Conservation (phyloP, 169 alveolate species). For the Cardiosporidium cionae region DNA sequence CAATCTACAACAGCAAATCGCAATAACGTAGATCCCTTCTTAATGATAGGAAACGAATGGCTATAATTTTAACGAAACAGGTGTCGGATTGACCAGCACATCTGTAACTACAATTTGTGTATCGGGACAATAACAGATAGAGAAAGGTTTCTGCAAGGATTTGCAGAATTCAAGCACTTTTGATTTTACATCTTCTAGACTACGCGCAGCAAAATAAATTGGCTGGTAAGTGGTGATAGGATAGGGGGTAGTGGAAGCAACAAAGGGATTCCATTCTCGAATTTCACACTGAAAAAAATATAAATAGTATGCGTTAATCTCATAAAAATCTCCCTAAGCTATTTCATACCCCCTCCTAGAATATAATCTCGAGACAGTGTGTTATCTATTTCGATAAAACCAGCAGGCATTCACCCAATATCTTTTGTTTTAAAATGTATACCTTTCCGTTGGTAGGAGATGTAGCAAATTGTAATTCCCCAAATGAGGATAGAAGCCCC, state of each 20-base stretch:
- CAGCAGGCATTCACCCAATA: too few species aligned
- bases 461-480: constrained; percentile 43
- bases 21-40: too few species aligned
- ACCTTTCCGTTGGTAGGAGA: constrained; percentile 16
- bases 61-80: neutral
- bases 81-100: neutral
- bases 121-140: constrained; percentile 1
- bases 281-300: too few species aligned
- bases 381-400: too few species aligned
- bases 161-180: neutral
- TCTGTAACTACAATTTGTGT: neutral
- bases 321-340: too few species aligned
- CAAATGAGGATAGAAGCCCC: constrained; percentile 61
- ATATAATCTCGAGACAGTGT: too few species aligned
- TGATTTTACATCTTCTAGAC: constrained; percentile 12
- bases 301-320: too few species aligned
- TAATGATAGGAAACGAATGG: too few species aligned
- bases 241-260: constrained; percentile 36
- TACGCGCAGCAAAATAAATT: constrained; percentile 35
- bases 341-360: too few species aligned
- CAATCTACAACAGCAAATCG: too few species aligned
- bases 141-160: constrained; percentile 9
- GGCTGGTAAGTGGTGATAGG: constrained; percentile 68
- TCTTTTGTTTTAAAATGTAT: too few species aligned
- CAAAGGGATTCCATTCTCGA: constrained; percentile 25